Conservation (phyloP, 2,329 filamentous ascomycete species). For the Elsinoe arachidis region DNA sequence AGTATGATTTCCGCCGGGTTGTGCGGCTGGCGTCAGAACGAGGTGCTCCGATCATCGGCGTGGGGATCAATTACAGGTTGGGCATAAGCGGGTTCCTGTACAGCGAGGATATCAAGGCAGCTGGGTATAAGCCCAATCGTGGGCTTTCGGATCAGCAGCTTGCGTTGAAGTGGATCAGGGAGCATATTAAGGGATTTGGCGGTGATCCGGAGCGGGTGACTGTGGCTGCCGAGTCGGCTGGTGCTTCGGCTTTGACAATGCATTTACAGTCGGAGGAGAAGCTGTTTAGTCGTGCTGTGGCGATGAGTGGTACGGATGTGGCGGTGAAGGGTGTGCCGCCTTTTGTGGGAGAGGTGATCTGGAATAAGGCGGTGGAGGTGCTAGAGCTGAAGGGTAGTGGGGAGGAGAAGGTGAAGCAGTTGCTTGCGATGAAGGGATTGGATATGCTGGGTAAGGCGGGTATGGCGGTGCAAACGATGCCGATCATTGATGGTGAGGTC, state of each 20-base stretch:
- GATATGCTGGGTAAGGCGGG: constrained; percentile 12
- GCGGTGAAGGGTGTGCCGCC: constrained; percentile 34
- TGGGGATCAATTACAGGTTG: constrained; percentile 39
- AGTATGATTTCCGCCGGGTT: constrained; percentile 40
- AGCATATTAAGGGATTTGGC: constrained; percentile 31
- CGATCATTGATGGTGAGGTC: constrained; percentile 37
- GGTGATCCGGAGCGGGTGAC: constrained; percentile 32
- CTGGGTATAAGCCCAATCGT: constrained; percentile 23
- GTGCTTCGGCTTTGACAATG: constrained; percentile 26
- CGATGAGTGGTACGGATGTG: constrained; percentile 33
- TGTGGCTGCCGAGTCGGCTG: constrained; percentile 41
- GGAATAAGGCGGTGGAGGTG: constrained; percentile 32
- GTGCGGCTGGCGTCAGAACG: constrained; percentile 38
- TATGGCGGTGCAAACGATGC: constrained; percentile 25
- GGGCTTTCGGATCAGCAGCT: constrained; percentile 25
- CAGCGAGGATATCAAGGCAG: constrained; percentile 18
- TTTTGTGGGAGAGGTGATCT: constrained; percentile 34
- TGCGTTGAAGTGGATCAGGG: constrained; percentile 31
- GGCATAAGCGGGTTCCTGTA: constrained; percentile 34
- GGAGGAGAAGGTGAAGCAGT: constrained; percentile 34
- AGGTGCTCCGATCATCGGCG: constrained; percentile 38
- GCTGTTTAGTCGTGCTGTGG: constrained; percentile 35
- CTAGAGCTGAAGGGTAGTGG: constrained; percentile 33
- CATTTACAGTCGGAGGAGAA: constrained; percentile 29
- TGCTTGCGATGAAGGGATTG: constrained; percentile 20